A percentile compares a stretch with the other conserved stretches of the same genome.
These are phyloP conservation scores for Irineochytrium annulatum DNA, from an alignment of 192 early-diverging fungal genomes.

Conservation along the genomic window DNA sequence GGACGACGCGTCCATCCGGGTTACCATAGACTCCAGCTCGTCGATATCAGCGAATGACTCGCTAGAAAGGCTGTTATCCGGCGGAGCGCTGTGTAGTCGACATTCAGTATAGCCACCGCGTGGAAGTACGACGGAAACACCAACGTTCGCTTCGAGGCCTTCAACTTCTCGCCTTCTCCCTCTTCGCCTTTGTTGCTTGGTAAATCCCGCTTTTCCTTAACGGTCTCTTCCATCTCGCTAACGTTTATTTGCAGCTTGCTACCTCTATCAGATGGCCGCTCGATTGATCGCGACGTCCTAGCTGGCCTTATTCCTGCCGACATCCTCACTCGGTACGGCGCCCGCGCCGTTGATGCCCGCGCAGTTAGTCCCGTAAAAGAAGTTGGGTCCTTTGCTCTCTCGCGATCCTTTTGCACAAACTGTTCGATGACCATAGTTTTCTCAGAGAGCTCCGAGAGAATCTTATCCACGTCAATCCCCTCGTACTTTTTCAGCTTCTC, in stretches of 20 bases:
- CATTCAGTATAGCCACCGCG: no score
- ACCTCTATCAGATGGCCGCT: background rate
- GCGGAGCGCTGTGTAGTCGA: background rate
- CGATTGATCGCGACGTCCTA: background rate
- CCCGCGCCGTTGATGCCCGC: no score
- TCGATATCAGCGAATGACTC: background rate
- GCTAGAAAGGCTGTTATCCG: background rate
- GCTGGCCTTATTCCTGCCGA: background rate
- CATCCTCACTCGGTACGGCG: background rate
- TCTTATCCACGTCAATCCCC: conserved; percentile 41
- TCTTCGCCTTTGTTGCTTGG: no score
- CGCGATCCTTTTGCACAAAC: conserved; percentile 31
- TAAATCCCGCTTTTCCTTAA: background rate
- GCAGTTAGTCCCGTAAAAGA: no score
- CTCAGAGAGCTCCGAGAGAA: conserved; percentile 43
- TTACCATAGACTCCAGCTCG: background rate
- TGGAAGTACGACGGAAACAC: no score
- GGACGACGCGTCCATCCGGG: background rate
- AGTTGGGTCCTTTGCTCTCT: conserved; percentile 8
- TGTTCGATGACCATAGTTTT: conserved; percentile 45
- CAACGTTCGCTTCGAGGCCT: no score
- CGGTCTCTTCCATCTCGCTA: background rate
- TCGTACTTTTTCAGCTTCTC: conserved; percentile 40
- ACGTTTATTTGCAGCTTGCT: background rate
- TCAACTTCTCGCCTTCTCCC: no score